A percentile compares a stretch with the other conserved stretches of the same genome.
Evolutionary conservation across 2,329 filamentous ascomycete genomes (phyloP).

Genomic region (Trichoderma afroharzianum): DNA sequence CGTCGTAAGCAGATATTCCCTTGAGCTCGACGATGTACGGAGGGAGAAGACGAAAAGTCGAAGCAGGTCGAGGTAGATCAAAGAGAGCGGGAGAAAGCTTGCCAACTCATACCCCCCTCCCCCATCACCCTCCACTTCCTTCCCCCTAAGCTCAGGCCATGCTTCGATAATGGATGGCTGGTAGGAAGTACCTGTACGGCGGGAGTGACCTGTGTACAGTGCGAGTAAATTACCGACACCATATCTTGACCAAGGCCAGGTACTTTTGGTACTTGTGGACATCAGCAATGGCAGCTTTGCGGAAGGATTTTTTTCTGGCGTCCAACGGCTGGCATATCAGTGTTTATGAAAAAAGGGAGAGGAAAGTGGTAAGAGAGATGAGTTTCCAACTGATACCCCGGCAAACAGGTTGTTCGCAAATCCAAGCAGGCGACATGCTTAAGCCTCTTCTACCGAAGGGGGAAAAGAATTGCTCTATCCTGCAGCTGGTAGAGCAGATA

Average conservation of each 20-base stretch:
- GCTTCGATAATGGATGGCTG: conserved; percentile 17
- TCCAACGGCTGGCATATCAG: not conserved
- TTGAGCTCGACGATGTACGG: not conserved
- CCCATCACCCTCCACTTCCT: not conserved
- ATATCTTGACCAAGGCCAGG: not conserved
- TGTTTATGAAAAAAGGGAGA: not conserved
- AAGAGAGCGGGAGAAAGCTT: conserved; percentile 3
- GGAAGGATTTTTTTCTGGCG: not conserved
- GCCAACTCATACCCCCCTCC: conserved; percentile 14
- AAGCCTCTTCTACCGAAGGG: not conserved
- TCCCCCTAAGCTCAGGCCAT: conserved; percentile 13
- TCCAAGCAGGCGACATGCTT: not conserved
- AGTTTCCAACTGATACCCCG: not conserved
- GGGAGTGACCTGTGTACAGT: not conserved
- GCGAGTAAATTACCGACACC: not conserved
- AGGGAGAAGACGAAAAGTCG: not conserved
- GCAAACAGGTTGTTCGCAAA: not conserved
- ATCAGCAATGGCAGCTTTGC: not conserved
- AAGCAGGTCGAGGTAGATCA: not conserved
- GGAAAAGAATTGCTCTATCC: not conserved
- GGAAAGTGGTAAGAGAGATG: not conserved
- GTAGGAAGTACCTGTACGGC: conserved; percentile 16
- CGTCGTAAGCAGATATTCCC: not conserved
- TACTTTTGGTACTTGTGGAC: not conserved
- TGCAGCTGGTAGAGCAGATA: not conserved